Conservation (phyloP, 2,329 filamentous ascomycete species). For the Colletotrichum cereale region DNA sequence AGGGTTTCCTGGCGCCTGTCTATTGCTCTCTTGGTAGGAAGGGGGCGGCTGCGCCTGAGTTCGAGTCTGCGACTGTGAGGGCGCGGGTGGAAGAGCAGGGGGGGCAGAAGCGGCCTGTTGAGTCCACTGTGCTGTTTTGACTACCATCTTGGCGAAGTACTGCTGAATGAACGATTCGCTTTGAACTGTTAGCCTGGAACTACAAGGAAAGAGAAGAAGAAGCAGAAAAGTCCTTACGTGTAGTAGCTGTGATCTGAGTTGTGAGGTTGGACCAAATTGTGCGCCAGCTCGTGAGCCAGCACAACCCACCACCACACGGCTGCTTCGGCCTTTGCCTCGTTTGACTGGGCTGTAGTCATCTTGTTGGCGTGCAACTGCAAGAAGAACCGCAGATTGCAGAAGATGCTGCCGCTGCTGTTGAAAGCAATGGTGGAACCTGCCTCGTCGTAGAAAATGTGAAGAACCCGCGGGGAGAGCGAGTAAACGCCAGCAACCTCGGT, state of each 20-base stretch:
- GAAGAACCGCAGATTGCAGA: slow-evolving; percentile 94
- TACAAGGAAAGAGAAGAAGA: background rate
- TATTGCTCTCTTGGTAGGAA: slow-evolving; percentile 36
- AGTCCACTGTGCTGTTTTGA: slow-evolving; percentile 60
- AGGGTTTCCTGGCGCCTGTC: slow-evolving; percentile 30
- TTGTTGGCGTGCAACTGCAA: slow-evolving; percentile 77
- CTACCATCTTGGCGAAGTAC: slow-evolving; percentile 79
- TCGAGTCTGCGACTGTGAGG: slow-evolving; percentile 20
- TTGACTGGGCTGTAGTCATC: slow-evolving; percentile 50
- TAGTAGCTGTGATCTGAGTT: slow-evolving; percentile 86
- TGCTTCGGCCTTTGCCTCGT: slow-evolving; percentile 72
- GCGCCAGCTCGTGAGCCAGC: slow-evolving; percentile 94
- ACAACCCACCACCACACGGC: slow-evolving; percentile 94
- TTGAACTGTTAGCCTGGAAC: slow-evolving; percentile 31
- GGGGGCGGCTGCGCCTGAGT: slow-evolving; percentile 26
- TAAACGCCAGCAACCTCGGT: slow-evolving; percentile 80
- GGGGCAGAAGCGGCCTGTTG: slow-evolving; percentile 21
- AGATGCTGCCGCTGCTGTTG: slow-evolving; percentile 87
- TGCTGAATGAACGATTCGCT: slow-evolving; percentile 83
- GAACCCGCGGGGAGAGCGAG: slow-evolving; percentile 72
- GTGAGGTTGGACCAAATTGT: slow-evolving; percentile 88
- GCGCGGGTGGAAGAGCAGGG: slow-evolving; percentile 22
- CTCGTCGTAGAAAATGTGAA: slow-evolving; percentile 92
- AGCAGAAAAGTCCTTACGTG: slow-evolving; percentile 64
- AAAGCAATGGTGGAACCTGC: slow-evolving; percentile 89